Evolutionary conservation across 2,329 filamentous ascomycete genomes (phyloP).

Genomic region (Pseudocercospora crystallina): DNA sequence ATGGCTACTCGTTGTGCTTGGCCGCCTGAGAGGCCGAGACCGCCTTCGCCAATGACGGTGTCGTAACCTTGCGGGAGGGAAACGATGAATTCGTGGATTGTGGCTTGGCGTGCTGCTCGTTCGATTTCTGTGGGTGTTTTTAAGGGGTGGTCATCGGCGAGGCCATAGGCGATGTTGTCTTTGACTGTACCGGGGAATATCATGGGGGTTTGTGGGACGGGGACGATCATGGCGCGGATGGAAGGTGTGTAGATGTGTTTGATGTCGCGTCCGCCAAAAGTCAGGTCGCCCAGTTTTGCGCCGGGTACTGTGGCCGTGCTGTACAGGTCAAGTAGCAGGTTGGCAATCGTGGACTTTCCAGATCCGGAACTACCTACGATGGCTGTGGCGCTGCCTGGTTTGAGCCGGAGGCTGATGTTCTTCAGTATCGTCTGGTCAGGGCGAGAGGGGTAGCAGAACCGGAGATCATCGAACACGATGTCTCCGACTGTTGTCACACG

Average conservation of each 20-base stretch:
- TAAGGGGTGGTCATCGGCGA: conserved; percentile 56
- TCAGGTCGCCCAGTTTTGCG: conserved; percentile 46
- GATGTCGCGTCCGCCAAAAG: conserved; percentile 60
- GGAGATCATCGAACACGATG: conserved; percentile 61
- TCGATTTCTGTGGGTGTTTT: conserved; percentile 48
- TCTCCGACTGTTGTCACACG: conserved; percentile 48
- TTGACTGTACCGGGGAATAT: conserved; percentile 76
- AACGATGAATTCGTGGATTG: conserved; percentile 73
- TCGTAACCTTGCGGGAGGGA: conserved; percentile 70
- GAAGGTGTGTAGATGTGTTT: conserved; percentile 58
- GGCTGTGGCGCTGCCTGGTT: conserved; percentile 65
- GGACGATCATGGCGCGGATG: conserved; percentile 62
- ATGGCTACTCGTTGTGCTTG: conserved; percentile 81
- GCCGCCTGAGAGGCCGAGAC: conserved; percentile 71
- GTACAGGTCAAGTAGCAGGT: conserved; percentile 74
- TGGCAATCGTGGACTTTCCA: conserved; percentile 84
- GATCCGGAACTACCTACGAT: conserved; percentile 82
- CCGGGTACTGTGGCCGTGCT: conserved; percentile 55
- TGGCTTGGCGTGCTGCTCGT: conserved; percentile 55
- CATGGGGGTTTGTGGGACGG: conserved; percentile 69
- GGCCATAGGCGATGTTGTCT: conserved; percentile 80
- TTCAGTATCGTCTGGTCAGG: conserved; percentile 57
- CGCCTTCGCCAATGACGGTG: conserved; percentile 75
- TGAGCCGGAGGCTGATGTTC: conserved; percentile 65
- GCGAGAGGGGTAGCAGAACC: conserved; percentile 69